phyloP scores from a whole-genome alignment of 208 protist species.

The Acanthamoeba triangularis region DNA sequence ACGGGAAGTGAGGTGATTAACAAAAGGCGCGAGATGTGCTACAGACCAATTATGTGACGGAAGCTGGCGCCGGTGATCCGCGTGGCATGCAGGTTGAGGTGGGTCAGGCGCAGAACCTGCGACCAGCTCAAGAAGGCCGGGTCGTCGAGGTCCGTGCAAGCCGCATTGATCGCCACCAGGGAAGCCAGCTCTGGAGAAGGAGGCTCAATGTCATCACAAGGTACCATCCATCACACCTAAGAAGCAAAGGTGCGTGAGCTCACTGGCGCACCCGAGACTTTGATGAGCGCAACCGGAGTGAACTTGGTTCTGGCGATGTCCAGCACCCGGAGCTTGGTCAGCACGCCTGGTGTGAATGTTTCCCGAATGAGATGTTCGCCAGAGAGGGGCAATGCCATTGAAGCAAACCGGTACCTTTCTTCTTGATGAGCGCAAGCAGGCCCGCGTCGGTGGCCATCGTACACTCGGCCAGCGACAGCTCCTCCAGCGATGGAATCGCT shows the following conservation, averaged over 20 bases:
- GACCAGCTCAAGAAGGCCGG: neutral
- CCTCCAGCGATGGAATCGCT: constrained; percentile 9
- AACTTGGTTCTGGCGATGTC: constrained; percentile 27
- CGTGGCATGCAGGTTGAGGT: neutral
- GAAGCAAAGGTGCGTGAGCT: too few relatives aligned
- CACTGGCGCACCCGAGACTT: neutral
- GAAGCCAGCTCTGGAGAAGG: neutral
- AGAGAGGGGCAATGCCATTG: neutral
- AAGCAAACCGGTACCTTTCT: neutral
- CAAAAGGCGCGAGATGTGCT: too few relatives aligned
- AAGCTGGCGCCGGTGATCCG: neutral
- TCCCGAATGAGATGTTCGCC: neutral
- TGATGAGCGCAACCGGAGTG: neutral
- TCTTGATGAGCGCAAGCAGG: neutral
- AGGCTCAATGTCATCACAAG: too few relatives aligned
- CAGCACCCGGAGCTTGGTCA: neutral
- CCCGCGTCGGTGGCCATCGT: constrained; percentile 2
- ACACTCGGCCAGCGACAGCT: constrained; percentile 26
- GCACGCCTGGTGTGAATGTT: neutral
- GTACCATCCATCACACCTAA: too few relatives aligned
- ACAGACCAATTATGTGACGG: too few relatives aligned
- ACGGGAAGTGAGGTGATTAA: neutral
- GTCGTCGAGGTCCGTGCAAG: constrained; percentile 1
- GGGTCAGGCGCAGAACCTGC: neutral
- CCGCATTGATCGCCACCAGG: constrained; percentile 9